phyloP scores from a whole-genome alignment of 352 stramenopile species.

The Pythium grandisporangium region DNA sequence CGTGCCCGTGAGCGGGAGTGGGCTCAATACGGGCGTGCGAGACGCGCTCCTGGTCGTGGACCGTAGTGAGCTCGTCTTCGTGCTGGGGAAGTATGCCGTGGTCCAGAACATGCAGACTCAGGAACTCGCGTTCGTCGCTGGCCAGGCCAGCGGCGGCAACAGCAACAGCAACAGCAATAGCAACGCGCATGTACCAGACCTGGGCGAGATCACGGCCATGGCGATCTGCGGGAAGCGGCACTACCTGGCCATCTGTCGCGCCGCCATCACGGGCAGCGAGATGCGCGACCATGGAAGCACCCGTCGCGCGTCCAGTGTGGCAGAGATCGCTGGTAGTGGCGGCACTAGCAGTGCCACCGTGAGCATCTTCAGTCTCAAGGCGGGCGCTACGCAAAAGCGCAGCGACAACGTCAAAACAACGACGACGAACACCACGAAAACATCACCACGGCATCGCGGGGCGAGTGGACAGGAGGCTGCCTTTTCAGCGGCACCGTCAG shows the following conservation, averaged over 20 bases:
- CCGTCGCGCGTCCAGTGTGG: background rate
- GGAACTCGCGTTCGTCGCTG: slow-evolving; percentile 39
- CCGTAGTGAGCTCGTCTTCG: slow-evolving; percentile 50
- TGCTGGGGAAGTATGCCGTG: slow-evolving; percentile 52
- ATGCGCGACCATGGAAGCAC: too few species aligned
- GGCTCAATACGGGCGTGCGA: slow-evolving; percentile 34
- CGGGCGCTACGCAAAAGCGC: background rate
- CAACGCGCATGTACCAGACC: slow-evolving; percentile 2
- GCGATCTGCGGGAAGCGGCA: slow-evolving; percentile 45
- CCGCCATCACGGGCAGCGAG: too few species aligned
- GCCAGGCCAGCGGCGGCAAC: slow-evolving; percentile 1
- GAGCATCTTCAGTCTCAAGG: slow-evolving; percentile 14
- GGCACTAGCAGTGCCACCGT: slow-evolving; percentile 6
- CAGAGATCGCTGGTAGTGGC: slow-evolving; percentile 6
- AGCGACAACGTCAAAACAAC: too few species aligned
- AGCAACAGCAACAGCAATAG: background rate
- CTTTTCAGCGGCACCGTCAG: too few species aligned
- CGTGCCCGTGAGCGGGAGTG: slow-evolving; percentile 36
- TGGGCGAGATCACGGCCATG: slow-evolving; percentile 65
- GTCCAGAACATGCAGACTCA: slow-evolving; percentile 59
- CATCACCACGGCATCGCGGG: too few species aligned
- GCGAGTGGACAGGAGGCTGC: slow-evolving; percentile 2
- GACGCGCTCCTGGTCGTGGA: slow-evolving; percentile 47
- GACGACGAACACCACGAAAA: too few species aligned
- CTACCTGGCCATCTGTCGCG: slow-evolving; percentile 44